Conservation (phyloP, 2,329 filamentous ascomycete species). For the Aspergillus sclerotialis region DNA sequence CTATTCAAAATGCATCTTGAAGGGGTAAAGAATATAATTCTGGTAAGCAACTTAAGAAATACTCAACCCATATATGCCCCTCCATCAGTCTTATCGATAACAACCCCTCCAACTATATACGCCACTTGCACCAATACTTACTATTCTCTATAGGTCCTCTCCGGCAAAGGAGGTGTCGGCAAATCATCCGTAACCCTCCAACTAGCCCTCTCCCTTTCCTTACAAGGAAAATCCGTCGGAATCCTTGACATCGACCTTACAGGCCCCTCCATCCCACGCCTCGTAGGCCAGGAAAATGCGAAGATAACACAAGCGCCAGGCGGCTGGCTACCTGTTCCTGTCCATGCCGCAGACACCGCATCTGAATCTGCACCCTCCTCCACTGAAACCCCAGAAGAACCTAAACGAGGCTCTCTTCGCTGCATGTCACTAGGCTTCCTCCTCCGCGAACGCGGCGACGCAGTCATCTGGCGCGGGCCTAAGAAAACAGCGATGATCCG, state of each 20-base stretch:
- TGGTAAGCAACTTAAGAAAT: constrained; percentile 23
- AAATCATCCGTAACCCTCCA: constrained; percentile 98
- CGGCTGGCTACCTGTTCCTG: constrained; percentile 84
- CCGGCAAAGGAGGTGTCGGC: constrained; percentile 94
- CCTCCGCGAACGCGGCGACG: constrained; percentile 72
- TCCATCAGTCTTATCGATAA: constrained; percentile 35
- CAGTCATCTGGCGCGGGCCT: constrained; percentile 93
- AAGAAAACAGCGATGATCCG: constrained; percentile 99
- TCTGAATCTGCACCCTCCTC: constrained; percentile 5
- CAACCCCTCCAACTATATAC: constrained; percentile 3
- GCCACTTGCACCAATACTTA: background rate
- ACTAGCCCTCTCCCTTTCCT: constrained; percentile 78
- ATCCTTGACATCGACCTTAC: constrained; percentile 96
- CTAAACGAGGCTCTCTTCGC: constrained; percentile 33
- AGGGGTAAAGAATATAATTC: constrained; percentile 37
- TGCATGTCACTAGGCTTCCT: constrained; percentile 95
- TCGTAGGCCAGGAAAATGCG: constrained; percentile 80
- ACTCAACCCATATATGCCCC: constrained; percentile 5
- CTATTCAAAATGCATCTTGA: constrained; percentile 30
- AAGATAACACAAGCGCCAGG: constrained; percentile 88
- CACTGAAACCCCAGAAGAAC: constrained; percentile 9
- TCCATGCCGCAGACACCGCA: constrained; percentile 55
- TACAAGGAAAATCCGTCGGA: constrained; percentile 81
- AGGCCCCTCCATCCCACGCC: constrained; percentile 89
- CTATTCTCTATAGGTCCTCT: constrained; percentile 55